Evolutionary conservation across 345 rosid genomes (phyloP), one percentile per base, ranked within the genome.

Genomic region (Brassica incana): DNA sequence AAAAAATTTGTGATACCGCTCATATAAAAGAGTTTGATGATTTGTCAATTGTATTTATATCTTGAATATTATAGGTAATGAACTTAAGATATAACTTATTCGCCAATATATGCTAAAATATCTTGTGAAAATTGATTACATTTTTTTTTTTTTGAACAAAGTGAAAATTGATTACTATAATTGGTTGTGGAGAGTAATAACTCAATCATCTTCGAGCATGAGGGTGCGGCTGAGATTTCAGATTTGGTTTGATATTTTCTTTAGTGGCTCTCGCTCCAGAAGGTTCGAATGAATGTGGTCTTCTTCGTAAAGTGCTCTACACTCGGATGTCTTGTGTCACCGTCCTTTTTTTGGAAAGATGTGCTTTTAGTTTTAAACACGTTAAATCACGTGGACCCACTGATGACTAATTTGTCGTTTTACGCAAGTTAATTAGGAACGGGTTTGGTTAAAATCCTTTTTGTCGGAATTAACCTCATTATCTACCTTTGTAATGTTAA

Each of bases 161-260:
- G 18, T 16, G 18, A 16, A 16, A 16, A 16, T 16, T 18, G 0
- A 1, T 0, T 69, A 15, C 54, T 15, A 35, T 5, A 35, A 35
- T 35, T 6, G 8, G 38, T 38, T 27, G 50, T 43, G 54, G 54
- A 45, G 54, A 11, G 12, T 50, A 50, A 48, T 48, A 50, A 5
- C 29, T 27, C 30, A 63, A 30, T 25, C 23, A 75, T 5, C 30
- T 27, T 20, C 4, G 12, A 59, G 25, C 30, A 20, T 23, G 23
- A 52, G 78, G 58, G 30, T 71, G 77, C 63, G 82, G 82, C 45
- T 65, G 69, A 79, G 70, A 61, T 48, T 72, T 78, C n/a, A 66
- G 73, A 74, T 16, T 54, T 61, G 65, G 56, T 45, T 12, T 9
- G 74, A 78, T 67, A 73, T 79, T 48, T 0, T 52, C 5, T 52